Conservation (phyloP, 75 land plant species). For the Cryptomeria japonica region DNA sequence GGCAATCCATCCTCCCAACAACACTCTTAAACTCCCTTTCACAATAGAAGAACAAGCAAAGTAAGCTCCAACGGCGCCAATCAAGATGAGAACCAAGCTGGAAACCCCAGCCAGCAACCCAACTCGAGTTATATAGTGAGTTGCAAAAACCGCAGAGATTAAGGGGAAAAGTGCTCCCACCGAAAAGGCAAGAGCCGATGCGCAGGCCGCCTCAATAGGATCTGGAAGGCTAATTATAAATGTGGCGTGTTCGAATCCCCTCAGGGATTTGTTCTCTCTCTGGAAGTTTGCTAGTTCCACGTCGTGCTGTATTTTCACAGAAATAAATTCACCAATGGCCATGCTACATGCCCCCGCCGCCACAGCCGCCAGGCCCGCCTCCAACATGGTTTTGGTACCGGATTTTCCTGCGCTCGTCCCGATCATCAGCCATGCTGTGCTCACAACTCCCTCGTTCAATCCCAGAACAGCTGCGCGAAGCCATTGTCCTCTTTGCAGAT, state of each 20-base stretch:
- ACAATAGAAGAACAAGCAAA: slow-evolving; percentile 35
- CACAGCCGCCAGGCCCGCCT: slow-evolving; percentile 80
- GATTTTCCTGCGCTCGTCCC: slow-evolving; percentile 70
- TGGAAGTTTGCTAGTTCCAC: slow-evolving; percentile 45
- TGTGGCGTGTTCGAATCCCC: neutral
- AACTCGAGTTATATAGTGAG: slow-evolving; percentile 16
- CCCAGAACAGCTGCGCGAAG: slow-evolving; percentile 82
- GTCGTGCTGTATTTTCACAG: slow-evolving; percentile 80
- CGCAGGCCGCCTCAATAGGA: slow-evolving; percentile 44
- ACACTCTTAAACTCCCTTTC: slow-evolving; percentile 33
- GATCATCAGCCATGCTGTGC: slow-evolving; percentile 77
- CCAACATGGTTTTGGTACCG: slow-evolving; percentile 49
- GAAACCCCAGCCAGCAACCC: slow-evolving; percentile 24
- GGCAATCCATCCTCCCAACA: slow-evolving; percentile 80
- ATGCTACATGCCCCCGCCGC: slow-evolving; percentile 87
- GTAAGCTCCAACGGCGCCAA: slow-evolving; percentile 47
- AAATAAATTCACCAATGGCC: slow-evolving; percentile 95
- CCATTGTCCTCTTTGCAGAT: slow-evolving; percentile 79
- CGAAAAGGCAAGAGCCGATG: slow-evolving; percentile 53
- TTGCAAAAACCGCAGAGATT: slow-evolving; percentile 40
- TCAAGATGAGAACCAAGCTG: slow-evolving; percentile 25
- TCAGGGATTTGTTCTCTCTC: neutral
- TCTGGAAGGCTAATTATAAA: slow-evolving; percentile 15
- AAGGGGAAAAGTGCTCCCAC: slow-evolving; percentile 49
- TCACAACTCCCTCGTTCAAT: slow-evolving; percentile 85